Percentiles rank a stretch among this genome's conserved stretches.
Evolutionary conservation across 805 yeast genomes (phyloP).

Genomic region (Zygosaccharomyces gambellarensis): DNA sequence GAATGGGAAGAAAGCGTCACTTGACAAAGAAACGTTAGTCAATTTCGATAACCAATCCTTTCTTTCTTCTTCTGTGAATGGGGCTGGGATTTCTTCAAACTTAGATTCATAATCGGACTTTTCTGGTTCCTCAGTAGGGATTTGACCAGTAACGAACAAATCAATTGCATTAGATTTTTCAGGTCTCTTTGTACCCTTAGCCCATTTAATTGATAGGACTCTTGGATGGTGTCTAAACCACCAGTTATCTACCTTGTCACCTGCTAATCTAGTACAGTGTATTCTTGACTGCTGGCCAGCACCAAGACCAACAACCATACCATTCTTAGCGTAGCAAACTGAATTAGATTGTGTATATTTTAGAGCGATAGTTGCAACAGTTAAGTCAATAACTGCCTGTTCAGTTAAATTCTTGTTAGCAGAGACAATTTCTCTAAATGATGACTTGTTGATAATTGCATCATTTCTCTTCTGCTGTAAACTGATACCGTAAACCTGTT

Average conservation of each 20-base stretch:
- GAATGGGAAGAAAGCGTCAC: constrained; percentile 99
- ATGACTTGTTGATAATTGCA: constrained; percentile 84
- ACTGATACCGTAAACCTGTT: constrained; percentile 94
- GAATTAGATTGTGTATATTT: constrained; percentile 98
- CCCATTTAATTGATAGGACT: constrained; percentile 92
- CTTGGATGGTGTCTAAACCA: constrained; percentile 99
- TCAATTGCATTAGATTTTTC: constrained; percentile 98
- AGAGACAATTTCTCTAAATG: constrained; percentile 89
- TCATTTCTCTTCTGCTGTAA: constrained; percentile 97
- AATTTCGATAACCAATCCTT: constrained; percentile 79
- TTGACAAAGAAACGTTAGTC: constrained; percentile 82
- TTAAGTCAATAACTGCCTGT: constrained; percentile 88
- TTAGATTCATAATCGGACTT: constrained; percentile 86
- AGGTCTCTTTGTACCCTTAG: constrained; percentile 96
- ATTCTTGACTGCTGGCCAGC: constrained; percentile 99
- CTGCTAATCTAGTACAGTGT: constrained; percentile 98
- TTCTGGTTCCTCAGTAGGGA: constrained; percentile 90
- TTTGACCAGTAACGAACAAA: constrained; percentile 83
- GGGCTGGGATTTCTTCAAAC: constrained; percentile 77
- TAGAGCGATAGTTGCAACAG: constrained; percentile 95
- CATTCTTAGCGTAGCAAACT: constrained; percentile 96
- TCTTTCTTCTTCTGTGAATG: constrained; percentile 78
- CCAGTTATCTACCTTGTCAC: constrained; percentile 99
- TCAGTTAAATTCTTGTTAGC: constrained; percentile 81
- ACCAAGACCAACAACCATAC: constrained; percentile 98